A percentile compares a stretch with the other conserved stretches of the same genome.
Evolutionary conservation across 345 rosid species (phyloP).

Genomic region (Brassica rapa): DNA sequence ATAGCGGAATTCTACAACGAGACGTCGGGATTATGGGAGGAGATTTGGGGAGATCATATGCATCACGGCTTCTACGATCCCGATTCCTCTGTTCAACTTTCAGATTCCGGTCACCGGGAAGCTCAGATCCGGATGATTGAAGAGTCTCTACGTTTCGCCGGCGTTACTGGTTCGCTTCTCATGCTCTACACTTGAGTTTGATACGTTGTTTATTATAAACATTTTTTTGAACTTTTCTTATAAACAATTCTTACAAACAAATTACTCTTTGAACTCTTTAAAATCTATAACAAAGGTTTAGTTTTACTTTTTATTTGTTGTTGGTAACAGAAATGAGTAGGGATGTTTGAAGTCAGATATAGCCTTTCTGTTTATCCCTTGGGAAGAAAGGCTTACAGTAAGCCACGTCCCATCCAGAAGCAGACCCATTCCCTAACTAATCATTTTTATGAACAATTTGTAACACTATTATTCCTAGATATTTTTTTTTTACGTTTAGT

Average conservation of each 20-base stretch:
- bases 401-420: background rate
- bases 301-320: background rate
- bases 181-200: background rate
- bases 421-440: background rate
- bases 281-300: background rate
- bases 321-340: background rate
- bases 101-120: slow-evolving; percentile 54
- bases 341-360: background rate
- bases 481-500: too few species aligned
- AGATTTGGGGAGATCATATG: slow-evolving; percentile 96
- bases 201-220: background rate
- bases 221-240: background rate
- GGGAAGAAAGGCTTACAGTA: background rate
- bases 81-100: slow-evolving; percentile 40
- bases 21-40: slow-evolving; percentile 83
- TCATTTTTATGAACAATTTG: too few species aligned
- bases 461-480: too few species aligned
- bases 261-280: background rate
- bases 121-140: slow-evolving; percentile 92
- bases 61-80: slow-evolving; percentile 90
- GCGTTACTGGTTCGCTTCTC: slow-evolving; percentile 49
- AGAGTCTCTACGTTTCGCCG: slow-evolving; percentile 76
- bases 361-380: background rate
- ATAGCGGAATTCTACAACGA: slow-evolving; percentile 85
- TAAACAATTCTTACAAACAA: background rate